These are phyloP conservation scores for Phytopythium oedochilum DNA, from an alignment of 352 stramenopile species.

Conservation along the genomic window DNA sequence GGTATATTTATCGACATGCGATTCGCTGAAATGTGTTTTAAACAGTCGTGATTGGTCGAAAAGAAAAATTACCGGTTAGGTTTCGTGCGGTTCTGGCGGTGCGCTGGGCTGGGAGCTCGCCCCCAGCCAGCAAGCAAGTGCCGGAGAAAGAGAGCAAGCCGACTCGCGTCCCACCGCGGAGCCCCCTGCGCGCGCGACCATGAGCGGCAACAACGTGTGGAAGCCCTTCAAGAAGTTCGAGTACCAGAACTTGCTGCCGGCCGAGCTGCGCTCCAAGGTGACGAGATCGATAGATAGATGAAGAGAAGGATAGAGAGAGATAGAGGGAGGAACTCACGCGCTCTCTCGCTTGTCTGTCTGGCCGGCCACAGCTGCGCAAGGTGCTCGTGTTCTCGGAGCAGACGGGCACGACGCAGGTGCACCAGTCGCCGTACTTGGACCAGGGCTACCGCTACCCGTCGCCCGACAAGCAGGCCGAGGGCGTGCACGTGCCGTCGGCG, in stretches of 20 bases:
- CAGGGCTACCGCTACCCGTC: constrained; percentile 79
- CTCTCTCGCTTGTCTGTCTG: too few species aligned
- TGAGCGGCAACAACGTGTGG: constrained; percentile 66
- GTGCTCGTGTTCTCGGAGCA: constrained; percentile 77
- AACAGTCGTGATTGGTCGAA: constrained; percentile 5
- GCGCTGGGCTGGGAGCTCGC: neutral
- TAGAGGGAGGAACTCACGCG: neutral
- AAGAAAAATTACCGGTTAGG: neutral
- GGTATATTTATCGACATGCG: neutral
- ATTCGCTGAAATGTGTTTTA: neutral
- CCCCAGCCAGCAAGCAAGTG: neutral
- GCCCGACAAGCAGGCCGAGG: constrained; percentile 58
- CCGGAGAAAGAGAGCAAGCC: neutral
- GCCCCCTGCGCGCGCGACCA: constrained; percentile 27
- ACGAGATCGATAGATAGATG: too few species aligned
- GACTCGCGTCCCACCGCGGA: too few species aligned
- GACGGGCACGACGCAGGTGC: constrained; percentile 65
- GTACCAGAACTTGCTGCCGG: constrained; percentile 68
- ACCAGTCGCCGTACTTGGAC: constrained; percentile 56
- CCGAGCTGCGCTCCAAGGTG: constrained; percentile 65
- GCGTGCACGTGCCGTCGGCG: constrained; percentile 63
- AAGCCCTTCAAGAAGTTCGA: constrained; percentile 81
- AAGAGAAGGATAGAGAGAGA: too few species aligned
- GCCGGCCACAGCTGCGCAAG: constrained; percentile 64
- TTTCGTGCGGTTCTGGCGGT: constrained; percentile 9